A percentile compares a stretch with the other conserved stretches of the same genome.
Conservation (phyloP, 2,329 filamentous ascomycete species). For the Ascochyta koolunga region DNA sequence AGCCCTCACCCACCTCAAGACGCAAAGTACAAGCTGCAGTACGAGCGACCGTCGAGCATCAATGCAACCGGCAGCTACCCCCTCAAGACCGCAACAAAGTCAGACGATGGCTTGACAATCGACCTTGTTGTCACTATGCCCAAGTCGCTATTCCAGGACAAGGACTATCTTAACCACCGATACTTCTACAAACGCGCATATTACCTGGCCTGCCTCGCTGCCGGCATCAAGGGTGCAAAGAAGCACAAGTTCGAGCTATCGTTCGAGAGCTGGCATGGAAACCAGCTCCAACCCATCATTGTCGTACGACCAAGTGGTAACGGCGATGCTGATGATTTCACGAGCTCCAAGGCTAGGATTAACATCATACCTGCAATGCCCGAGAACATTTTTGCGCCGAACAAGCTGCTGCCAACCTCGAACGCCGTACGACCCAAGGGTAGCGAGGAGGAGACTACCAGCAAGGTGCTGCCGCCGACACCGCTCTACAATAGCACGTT, state of each 20-base stretch:
- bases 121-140: conserved; percentile 93
- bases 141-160: conserved; percentile 79
- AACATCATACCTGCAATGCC: conserved; percentile 78
- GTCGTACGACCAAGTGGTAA: conserved; percentile 50
- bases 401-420: conserved; percentile 72
- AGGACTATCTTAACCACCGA: conserved; percentile 90
- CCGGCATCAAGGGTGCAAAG: conserved; percentile 67
- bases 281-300: conserved; percentile 75
- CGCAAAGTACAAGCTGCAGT: conserved; percentile 81
- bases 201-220: conserved; percentile 82
- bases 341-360: conserved; percentile 55
- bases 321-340: conserved; percentile 46
- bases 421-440: conserved; percentile 70
- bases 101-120: conserved; percentile 64
- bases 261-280: conserved; percentile 74
- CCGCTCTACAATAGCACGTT: conserved; percentile 90
- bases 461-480: conserved; percentile 58
- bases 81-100: conserved; percentile 73
- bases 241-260: conserved; percentile 61
- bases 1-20: conserved; percentile 77
- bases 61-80: conserved; percentile 91
- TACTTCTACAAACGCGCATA: conserved; percentile 96
- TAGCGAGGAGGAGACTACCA: conserved; percentile 52
- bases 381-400: conserved; percentile 69
- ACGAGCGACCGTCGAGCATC: conserved; percentile 74